These are phyloP conservation scores for Mycotypha africana DNA, from an alignment of 371 early-diverging fungal genomes.

Conservation along the genomic window DNA sequence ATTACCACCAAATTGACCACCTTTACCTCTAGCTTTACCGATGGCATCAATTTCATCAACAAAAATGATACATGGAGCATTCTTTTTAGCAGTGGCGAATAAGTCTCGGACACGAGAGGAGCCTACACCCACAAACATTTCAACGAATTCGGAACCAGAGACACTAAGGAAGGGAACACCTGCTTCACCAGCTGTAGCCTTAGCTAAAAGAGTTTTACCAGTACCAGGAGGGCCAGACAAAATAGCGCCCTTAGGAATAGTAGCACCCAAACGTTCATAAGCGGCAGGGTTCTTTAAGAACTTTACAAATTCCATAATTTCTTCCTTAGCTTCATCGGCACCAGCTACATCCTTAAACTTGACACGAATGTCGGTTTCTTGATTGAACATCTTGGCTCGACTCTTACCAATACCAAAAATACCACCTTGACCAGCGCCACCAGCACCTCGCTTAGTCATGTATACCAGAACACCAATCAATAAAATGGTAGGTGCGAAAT, in stretches of 20 bases:
- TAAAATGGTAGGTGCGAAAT: slow-evolving; percentile 90
- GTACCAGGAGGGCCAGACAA: slow-evolving; percentile 97
- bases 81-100: slow-evolving; percentile 95
- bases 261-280: slow-evolving; percentile 98
- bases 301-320: slow-evolving; percentile 99
- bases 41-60: slow-evolving; percentile 99
- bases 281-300: slow-evolving; percentile 96
- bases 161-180: slow-evolving; percentile 97
- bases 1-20: slow-evolving; percentile 90
- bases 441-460: slow-evolving; percentile 72
- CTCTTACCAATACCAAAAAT: slow-evolving; percentile 97
- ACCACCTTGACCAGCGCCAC: slow-evolving; percentile 56
- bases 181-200: slow-evolving; percentile 99
- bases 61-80: slow-evolving; percentile 98
- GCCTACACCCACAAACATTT: slow-evolving; percentile 99
- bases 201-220: slow-evolving; percentile 97
- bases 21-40: slow-evolving; percentile 95
- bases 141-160: slow-evolving; percentile 98
- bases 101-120: slow-evolving; percentile 95
- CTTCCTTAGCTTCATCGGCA: slow-evolving; percentile 99
- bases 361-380: slow-evolving; percentile 91
- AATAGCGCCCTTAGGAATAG: slow-evolving; percentile 99
- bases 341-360: slow-evolving; percentile 99
- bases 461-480: slow-evolving; percentile 83
- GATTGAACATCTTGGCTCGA: slow-evolving; percentile 93